A percentile compares a stretch with the other conserved stretches of the same genome.
These are phyloP conservation scores for Calonectria pseudoreteaudii DNA, from an alignment of 2,329 filamentous ascomycete species.

Conservation along the genomic window DNA sequence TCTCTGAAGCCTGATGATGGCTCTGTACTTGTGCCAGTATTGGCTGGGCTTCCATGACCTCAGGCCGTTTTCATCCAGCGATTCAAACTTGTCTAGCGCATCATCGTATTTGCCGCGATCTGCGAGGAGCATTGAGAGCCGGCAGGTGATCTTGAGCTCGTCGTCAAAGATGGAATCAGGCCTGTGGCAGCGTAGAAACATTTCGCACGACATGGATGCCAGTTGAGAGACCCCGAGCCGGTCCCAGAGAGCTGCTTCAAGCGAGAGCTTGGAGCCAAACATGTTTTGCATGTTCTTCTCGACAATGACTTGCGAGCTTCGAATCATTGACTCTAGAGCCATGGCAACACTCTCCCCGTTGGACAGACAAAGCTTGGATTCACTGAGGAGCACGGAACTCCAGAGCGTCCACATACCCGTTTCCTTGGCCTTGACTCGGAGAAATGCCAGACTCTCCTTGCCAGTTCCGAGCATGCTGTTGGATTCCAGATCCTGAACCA, in stretches of 20 bases:
- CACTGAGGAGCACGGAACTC: slow-evolving; percentile 85
- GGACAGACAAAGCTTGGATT: slow-evolving; percentile 82
- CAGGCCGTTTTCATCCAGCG: slow-evolving; percentile 68
- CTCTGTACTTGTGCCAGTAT: slow-evolving; percentile 75
- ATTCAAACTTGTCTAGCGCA: slow-evolving; percentile 61
- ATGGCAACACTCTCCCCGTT: slow-evolving; percentile 74
- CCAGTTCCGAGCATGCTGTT: slow-evolving; percentile 81
- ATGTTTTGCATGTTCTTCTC: slow-evolving; percentile 79
- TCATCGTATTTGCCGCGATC: slow-evolving; percentile 78
- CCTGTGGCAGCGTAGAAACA: slow-evolving; percentile 80
- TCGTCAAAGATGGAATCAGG: slow-evolving; percentile 76
- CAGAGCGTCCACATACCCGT: slow-evolving; percentile 87
- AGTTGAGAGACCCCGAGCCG: slow-evolving; percentile 74
- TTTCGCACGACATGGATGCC: slow-evolving; percentile 73
- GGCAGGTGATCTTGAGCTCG: slow-evolving; percentile 78
- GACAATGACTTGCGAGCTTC: slow-evolving; percentile 85
- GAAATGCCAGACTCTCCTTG: slow-evolving; percentile 83
- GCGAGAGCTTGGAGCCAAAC: slow-evolving; percentile 78
- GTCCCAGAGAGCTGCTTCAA: slow-evolving; percentile 80
- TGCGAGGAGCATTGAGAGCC: slow-evolving; percentile 70
- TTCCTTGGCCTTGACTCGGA: slow-evolving; percentile 88
- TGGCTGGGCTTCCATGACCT: slow-evolving; percentile 84
- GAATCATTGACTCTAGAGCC: slow-evolving; percentile 82
- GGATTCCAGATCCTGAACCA: slow-evolving; percentile 77
- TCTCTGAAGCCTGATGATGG: slow-evolving; percentile 72